These are phyloP conservation scores for Syncephalastrum sp. DNA, from an alignment of 371 early-diverging fungal species.

Conservation along the genomic window DNA sequence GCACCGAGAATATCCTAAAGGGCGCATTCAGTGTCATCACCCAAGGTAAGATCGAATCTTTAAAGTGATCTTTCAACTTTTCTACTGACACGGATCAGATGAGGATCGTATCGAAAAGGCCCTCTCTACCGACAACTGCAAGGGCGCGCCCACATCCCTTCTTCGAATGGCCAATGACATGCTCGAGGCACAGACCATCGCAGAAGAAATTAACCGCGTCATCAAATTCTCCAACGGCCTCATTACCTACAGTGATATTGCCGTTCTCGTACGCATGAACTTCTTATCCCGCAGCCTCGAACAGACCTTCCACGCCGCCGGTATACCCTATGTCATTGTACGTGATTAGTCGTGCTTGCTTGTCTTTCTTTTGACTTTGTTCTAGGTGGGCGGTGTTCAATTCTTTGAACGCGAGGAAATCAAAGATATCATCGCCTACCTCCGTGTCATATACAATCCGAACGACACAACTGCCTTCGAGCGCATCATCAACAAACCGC, in stretches of 20 bases:
- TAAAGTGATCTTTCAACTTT: neutral
- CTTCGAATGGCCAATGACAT: slow-evolving; percentile 12
- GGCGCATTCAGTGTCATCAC: slow-evolving; percentile 49
- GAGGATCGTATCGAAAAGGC: slow-evolving; percentile 19
- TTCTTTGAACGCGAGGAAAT: slow-evolving; percentile 50
- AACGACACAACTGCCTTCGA: slow-evolving; percentile 42
- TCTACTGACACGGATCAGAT: slow-evolving; percentile 12
- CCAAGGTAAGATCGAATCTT: slow-evolving; percentile 27
- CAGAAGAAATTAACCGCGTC: slow-evolving; percentile 41
- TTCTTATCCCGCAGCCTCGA: slow-evolving; percentile 48
- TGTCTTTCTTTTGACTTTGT: neutral
- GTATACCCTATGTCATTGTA: slow-evolving; percentile 54
- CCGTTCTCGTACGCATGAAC: slow-evolving; percentile 50
- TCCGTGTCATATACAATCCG: slow-evolving; percentile 47
- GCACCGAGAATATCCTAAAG: slow-evolving; percentile 49
- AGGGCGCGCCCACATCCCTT: slow-evolving; percentile 35
- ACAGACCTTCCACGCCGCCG: slow-evolving; percentile 30
- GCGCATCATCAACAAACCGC: slow-evolving; percentile 47
- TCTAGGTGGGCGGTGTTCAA: slow-evolving; percentile 36
- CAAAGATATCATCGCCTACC: slow-evolving; percentile 42
- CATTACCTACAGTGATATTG: slow-evolving; percentile 50
- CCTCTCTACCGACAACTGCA: slow-evolving; percentile 30
- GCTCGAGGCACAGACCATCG: slow-evolving; percentile 46
- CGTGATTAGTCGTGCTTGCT: neutral
- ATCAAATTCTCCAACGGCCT: slow-evolving; percentile 34